These are phyloP conservation scores for Thymus quinquecostatus DNA, from an alignment of 257 asterid species.

Conservation along the genomic window DNA sequence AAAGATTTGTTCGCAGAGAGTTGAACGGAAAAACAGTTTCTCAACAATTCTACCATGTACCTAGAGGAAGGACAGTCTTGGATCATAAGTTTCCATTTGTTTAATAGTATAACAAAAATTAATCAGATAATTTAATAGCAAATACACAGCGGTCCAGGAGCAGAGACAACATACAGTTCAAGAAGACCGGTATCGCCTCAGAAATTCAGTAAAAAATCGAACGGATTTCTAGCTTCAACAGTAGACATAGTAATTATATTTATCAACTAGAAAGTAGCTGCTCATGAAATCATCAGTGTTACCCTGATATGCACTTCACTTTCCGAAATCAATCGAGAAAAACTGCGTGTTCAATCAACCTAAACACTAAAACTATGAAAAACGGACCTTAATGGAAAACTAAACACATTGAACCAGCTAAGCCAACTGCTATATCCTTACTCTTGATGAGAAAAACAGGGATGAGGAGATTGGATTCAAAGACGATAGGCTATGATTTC, in stretches of 20 bases:
- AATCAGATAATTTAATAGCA: not conserved
- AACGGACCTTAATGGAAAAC: slow-evolving; percentile 8
- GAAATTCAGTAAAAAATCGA: not conserved
- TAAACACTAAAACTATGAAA: not conserved
- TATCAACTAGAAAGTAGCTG: not conserved
- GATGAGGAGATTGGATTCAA: slow-evolving; percentile 18
- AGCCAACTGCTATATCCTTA: not conserved
- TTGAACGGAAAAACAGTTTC: not conserved
- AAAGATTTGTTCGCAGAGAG: not conserved
- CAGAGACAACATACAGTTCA: not conserved
- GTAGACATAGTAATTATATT: not conserved
- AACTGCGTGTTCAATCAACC: slow-evolving; percentile 13
- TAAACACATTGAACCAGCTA: not conserved
- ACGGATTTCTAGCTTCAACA: not conserved
- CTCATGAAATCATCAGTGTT: not conserved
- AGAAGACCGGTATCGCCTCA: not conserved
- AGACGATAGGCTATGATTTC: slow-evolving; percentile 21
- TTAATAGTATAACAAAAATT: not conserved
- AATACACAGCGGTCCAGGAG: not conserved
- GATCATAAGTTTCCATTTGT: not conserved
- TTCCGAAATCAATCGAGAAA: slow-evolving; percentile 1
- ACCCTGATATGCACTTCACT: not conserved
- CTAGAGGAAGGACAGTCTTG: slow-evolving; percentile 7
- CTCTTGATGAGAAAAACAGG: not conserved
- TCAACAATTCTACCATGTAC: slow-evolving; percentile 12